Evolutionary conservation across 768 basidiomycete genomes (phyloP).

Genomic region (Collybia mongolica): DNA sequence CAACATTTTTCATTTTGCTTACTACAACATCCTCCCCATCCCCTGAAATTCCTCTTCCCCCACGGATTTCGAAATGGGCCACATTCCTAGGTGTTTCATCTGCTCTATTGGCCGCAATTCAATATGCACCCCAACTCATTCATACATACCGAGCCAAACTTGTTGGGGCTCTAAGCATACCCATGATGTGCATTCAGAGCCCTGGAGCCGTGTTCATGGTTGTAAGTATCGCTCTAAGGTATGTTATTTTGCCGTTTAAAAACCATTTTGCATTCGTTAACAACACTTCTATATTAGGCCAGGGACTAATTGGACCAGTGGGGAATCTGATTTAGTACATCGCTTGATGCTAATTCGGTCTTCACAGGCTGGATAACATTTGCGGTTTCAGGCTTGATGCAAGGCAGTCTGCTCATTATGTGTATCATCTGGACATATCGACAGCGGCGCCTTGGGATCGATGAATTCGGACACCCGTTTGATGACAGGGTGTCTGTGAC

Average conservation of each 20-base stretch:
- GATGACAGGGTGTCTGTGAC: not conserved
- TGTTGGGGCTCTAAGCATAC: constrained; percentile 91
- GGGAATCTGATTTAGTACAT: constrained; percentile 12
- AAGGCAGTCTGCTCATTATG: constrained; percentile 77
- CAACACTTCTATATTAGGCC: constrained; percentile 40
- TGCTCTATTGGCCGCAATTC: constrained; percentile 73
- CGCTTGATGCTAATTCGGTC: not conserved
- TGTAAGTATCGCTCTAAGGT: constrained; percentile 72
- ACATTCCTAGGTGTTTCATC: constrained; percentile 85
- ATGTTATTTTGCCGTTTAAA: constrained; percentile 12
- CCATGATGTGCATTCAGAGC: constrained; percentile 94
- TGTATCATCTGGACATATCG: constrained; percentile 85
- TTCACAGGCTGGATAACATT: constrained; percentile 74
- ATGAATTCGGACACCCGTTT: constrained; percentile 80
- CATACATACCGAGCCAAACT: constrained; percentile 77
- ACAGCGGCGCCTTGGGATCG: constrained; percentile 71
- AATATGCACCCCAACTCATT: constrained; percentile 86
- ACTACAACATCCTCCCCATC: constrained; percentile 37
- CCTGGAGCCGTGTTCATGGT: constrained; percentile 91
- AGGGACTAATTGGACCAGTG: constrained; percentile 85
- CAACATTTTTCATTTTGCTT: constrained; percentile 61
- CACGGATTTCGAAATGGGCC: constrained; percentile 57
- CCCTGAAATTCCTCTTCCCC: constrained; percentile 35
- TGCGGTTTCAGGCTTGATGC: constrained; percentile 81
- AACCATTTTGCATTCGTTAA: no score